A percentile compares a stretch with the other conserved stretches of the same genome.
Conservation (phyloP, 805 yeast species). For the Lipomyces sp. region DNA sequence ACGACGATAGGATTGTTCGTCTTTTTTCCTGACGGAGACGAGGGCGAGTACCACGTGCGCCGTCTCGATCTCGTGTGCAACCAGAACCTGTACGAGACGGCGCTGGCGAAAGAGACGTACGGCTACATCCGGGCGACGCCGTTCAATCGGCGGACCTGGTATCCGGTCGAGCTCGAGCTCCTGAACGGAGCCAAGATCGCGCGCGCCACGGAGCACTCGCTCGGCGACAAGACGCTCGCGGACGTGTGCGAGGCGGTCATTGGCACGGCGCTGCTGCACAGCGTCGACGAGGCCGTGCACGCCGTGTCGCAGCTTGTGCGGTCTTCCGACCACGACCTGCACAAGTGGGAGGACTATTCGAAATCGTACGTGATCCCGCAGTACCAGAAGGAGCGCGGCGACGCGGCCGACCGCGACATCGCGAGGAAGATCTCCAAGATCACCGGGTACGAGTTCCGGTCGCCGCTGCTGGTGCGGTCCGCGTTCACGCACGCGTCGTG, state of each 20-base stretch:
- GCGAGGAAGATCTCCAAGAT: conserved; percentile 1
- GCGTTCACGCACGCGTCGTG: conserved; percentile 11
- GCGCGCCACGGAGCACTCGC: background rate
- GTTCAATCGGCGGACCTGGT: conserved; percentile 4
- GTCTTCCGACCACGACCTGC: background rate
- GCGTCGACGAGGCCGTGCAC: conserved; percentile 4
- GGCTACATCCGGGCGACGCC: conserved; percentile 4
- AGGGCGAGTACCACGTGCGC: conserved; percentile 1
- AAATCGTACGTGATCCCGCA: background rate
- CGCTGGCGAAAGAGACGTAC: background rate
- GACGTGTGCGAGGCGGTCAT: conserved; percentile 10
- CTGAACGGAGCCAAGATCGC: background rate
- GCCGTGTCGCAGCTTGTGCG: background rate
- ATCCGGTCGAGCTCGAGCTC: conserved; percentile 1
- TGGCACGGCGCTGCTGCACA: conserved; percentile 1
- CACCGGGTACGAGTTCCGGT: conserved; percentile 5
- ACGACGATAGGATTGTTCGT: conserved; percentile 6
- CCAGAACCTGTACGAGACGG: conserved; percentile 3
- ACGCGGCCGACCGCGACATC: background rate
- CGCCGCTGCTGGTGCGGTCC: background rate
- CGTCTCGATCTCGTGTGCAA: conserved; percentile 9
- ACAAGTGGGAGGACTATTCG: conserved; percentile 1
- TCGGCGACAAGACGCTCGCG: conserved; percentile 8
- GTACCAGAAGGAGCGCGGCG: background rate
- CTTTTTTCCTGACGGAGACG: conserved; percentile 1